These are phyloP conservation scores for Eucalyptus virginea DNA, from an alignment of 345 rosid species.

Conservation along the genomic window DNA sequence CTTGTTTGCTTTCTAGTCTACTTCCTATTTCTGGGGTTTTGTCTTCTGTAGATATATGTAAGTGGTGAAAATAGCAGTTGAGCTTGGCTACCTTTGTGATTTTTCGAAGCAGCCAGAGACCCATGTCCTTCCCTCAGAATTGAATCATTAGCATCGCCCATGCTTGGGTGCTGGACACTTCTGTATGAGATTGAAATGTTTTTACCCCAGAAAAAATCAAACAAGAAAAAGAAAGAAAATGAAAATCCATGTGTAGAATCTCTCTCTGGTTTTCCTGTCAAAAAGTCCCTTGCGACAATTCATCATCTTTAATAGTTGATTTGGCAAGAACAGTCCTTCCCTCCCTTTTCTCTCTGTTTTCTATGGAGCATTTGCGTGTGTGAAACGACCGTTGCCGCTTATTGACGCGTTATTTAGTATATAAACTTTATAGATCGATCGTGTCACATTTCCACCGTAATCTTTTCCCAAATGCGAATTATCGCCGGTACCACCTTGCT, in stretches of 20 bases:
- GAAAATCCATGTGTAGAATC: not conserved
- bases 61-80: not conserved
- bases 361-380: not conserved
- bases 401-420: not conserved
- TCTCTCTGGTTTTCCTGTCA: not conserved
- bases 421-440: not conserved
- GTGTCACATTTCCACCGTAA: not conserved
- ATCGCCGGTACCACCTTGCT: not conserved
- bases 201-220: not conserved
- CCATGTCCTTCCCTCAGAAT: not conserved
- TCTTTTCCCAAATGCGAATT: not conserved
- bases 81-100: not conserved
- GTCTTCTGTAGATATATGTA: not conserved
- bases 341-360: not conserved
- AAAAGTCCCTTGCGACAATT: not conserved
- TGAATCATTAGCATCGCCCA: not conserved
- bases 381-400: not conserved
- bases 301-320: not conserved
- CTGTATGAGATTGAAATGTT: not conserved
- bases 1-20: not conserved
- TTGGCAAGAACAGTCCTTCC: not conserved
- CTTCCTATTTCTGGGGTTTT: not conserved
- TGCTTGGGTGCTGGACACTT: not conserved
- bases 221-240: not conserved
- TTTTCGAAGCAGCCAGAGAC: not conserved